Evolutionary conservation across 345 rosid species (phyloP), one percentile per base, ranked within the genome.

Genomic region (Theobroma cacao): DNA sequence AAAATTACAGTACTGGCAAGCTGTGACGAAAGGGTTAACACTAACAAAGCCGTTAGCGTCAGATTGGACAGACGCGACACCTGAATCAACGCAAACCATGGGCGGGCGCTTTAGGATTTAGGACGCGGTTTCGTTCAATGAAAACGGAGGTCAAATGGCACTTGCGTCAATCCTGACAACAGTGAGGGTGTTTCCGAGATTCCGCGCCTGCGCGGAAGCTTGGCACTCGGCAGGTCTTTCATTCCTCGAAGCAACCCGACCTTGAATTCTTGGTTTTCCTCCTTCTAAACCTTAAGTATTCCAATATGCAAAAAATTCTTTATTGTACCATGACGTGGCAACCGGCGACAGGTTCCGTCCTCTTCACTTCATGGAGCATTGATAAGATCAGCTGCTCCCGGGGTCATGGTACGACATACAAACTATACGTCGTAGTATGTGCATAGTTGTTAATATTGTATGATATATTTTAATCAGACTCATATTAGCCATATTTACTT

Each of bases 231-330:
- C 60, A 38, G 36, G 52, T 40, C 3, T 14, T 24, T n/a, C 50
- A 24, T 38, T 74, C 77, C 52, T 14, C n/a, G 64, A 74, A 74
- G 66, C 53, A 74, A 56, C 77, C n/a, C 56, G 1, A 24, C 36
- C 56, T 61, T 31, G 36, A 69, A 47, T 20, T 26, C 24, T 1
- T 69, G 15, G 4, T 60, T 26, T 26, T 5, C 2, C 14, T 31
- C n/a, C n/a, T 30, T 12, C 8, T 22, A 55, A n/a, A 18, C 24
- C 24, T 17, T 5, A n/a, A 55, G 7, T n/a, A 55, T 53, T 0
- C 30, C 63, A 60, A 60, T 9, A 28, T 13, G 3, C 18, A 4
- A 13, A 60, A 12, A 28, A 12, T 28, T 4, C 2, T 1, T 28
- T n/a, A 47, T 22, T 2, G 0, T 22, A 40, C 0, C 40, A 52